Evolutionary conservation across 139 green algal genomes (phyloP), one percentile per base, ranked within the genome.

Genomic region (Tetradesmus obliquus): DNA sequence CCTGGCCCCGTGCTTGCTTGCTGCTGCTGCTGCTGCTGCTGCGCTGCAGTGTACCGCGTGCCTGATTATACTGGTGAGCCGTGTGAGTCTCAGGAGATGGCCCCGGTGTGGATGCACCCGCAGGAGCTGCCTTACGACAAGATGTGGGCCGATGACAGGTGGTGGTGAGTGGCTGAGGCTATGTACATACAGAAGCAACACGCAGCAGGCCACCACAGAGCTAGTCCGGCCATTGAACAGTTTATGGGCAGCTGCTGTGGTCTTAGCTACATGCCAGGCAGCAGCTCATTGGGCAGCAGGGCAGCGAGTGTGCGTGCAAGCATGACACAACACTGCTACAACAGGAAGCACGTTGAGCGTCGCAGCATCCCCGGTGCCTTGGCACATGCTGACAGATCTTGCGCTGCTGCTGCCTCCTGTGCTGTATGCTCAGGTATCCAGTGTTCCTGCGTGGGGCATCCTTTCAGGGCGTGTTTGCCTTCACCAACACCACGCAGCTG

Each of bases 81-180:
- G 0, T 84, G 55, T 13, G 88, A 95, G 24, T 94, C 92, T 12
- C 95, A 97, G 15, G 95, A 97, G 82, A 97, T 97, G 95, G 69
- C 57, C 10, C 95, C 95, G 0, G 53, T 90, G 17, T 97, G 93
- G 93, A 95, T 97, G 19, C 51, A 62, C 32, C 53, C 79, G 0
- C 9, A 80, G 1, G 76, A 94, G 0, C 87, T 97, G 3, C 95
- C 95, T 0, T 97, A 90, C 55, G 86, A 96, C 1, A 84, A 93
- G 8, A 96, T 96, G 94, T 87, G 72, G 74, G 87, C 87, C 9
- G 87, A 83, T 86, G 87, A 86, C 71, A 60, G 82, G 5, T 20
- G 20, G 20, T 84, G 60, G 88, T 76, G 19, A 24, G 76, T 55
- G 20, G 62, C 32, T 62, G 45, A 19, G 10, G 58, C 32, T 45